phyloP scores from a whole-genome alignment of 139 green algal genomes.

The Volvox reticuliferus region DNA sequence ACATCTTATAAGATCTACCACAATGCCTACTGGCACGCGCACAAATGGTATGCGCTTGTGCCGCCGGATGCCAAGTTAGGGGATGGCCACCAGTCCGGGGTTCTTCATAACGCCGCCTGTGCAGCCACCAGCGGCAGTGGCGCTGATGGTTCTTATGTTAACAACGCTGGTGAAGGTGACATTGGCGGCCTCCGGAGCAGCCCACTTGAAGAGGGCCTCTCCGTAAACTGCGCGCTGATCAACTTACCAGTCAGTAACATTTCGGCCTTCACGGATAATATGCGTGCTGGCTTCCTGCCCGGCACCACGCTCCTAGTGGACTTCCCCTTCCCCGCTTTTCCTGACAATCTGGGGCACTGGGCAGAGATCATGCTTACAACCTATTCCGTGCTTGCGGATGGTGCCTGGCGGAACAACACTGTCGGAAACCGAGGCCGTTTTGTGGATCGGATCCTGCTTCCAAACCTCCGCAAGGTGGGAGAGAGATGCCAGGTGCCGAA shows the following conservation, averaged over 20 bases:
- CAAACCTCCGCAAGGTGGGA: slow-evolving; percentile 57
- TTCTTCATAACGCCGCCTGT: too few species aligned
- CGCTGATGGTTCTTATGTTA: too few species aligned
- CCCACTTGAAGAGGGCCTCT: slow-evolving; percentile 56
- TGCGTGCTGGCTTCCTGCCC: slow-evolving; percentile 43
- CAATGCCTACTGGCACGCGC: slow-evolving; percentile 64
- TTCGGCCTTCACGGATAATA: slow-evolving; percentile 27
- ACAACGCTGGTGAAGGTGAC: too few species aligned
- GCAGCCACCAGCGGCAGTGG: too few species aligned
- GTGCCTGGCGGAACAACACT: slow-evolving; percentile 7
- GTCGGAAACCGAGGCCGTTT: background rate
- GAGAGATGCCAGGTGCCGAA: too few species aligned
- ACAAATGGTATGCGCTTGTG: slow-evolving; percentile 54
- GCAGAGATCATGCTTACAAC: slow-evolving; percentile 76
- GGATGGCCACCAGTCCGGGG: too few species aligned
- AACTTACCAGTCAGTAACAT: slow-evolving; percentile 48
- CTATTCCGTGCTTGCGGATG: slow-evolving; percentile 63
- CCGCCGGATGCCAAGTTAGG: background rate
- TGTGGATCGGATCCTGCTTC: slow-evolving; percentile 62
- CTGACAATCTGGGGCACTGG: slow-evolving; percentile 87
- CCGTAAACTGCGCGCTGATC: slow-evolving; percentile 48
- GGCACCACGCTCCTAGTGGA: slow-evolving; percentile 81
- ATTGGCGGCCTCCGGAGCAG: background rate
- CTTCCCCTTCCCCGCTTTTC: slow-evolving; percentile 77
- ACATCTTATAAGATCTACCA: slow-evolving; percentile 57